A percentile compares a stretch with the other conserved stretches of the same genome.
Conservation (phyloP, 495 filamentous ascomycete species). For the Hapsidospora chrysogenum region DNA sequence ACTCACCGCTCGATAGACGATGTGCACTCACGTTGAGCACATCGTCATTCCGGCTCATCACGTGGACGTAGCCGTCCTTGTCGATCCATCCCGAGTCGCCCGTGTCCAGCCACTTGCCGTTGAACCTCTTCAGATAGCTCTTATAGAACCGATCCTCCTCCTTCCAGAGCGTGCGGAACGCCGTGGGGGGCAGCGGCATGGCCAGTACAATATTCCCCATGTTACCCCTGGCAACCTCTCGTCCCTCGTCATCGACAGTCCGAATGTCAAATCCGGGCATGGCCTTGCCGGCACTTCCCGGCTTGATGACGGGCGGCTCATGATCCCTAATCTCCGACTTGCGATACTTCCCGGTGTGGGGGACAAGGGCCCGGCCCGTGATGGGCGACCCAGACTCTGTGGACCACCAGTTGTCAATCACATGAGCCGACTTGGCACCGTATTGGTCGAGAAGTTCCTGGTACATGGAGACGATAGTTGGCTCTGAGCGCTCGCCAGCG, state of each 20-base stretch:
- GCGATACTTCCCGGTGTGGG: slow-evolving; percentile 28
- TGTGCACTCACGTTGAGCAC: slow-evolving; percentile 94
- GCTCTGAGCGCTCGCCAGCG: slow-evolving; percentile 80
- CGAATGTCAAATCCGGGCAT: slow-evolving; percentile 83
- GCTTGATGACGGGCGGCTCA: slow-evolving; percentile 38
- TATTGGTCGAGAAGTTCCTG: slow-evolving; percentile 50
- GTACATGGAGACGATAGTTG: slow-evolving; percentile 66
- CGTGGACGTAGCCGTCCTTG: slow-evolving; percentile 62
- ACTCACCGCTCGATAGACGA: slow-evolving; percentile 68
- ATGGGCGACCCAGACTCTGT: slow-evolving; percentile 86
- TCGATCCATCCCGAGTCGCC: slow-evolving; percentile 83
- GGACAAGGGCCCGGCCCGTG: slow-evolving; percentile 55
- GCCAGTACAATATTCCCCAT: slow-evolving; percentile 89
- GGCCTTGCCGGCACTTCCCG: slow-evolving; percentile 74
- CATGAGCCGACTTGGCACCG: slow-evolving; percentile 42
- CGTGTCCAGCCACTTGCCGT: slow-evolving; percentile 71
- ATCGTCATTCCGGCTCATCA: slow-evolving; percentile 80
- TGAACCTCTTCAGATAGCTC: slow-evolving; percentile 65
- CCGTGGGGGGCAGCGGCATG: slow-evolving; percentile 69
- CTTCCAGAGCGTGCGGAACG: slow-evolving; percentile 67
- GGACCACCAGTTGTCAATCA: slow-evolving; percentile 95
- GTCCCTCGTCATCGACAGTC: slow-evolving; percentile 64
- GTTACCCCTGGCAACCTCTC: slow-evolving; percentile 42
- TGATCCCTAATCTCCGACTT: slow-evolving; percentile 10
- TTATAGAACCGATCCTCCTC: slow-evolving; percentile 73